Base-by-base conservation (phyloP, 2,329 filamentous ascomycete species). In the Trichocomaceae sp. region DNA sequence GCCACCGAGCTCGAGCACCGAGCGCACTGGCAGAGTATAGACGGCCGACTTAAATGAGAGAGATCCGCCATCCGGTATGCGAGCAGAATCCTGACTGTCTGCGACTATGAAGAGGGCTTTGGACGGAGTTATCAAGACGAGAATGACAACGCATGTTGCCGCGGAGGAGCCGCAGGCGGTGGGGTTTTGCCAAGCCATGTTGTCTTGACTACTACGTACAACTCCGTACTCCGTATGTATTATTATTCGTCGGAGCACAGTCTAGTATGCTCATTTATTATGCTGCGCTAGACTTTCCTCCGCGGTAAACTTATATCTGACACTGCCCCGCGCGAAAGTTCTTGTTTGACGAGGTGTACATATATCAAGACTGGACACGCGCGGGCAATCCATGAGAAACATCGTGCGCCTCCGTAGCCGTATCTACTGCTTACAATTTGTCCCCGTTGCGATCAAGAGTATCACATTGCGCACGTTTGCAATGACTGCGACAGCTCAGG, bases 1-100 rank as follows among this genome's bases (percentile, higher is more conserved):
- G 69, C 70, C 47, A 72, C 61, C 23, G 70, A 71, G 59, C 69
- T 72, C n/a, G 68, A 71, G 56, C 70, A 72, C 48, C 68, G 64
- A 22, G 62, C 62, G 53, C 70, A 72, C 58, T 71, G 69, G 50
- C 67, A 65, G 17, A 71, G 58, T n/a, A 72, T 66, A n/a, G 69
- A 67, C 8, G 70, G 69, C 23, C 69, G 64, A 31, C 66, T 66
- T 5, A 72, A 63, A 56, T 59, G 62, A 29, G 66, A 63, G n/a
- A 72, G 59, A 61, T 69, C 68, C 69, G 39, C 39, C 39, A 42
- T 42, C 39, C 39, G 19, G 2, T 10, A 29, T 10, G 26, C 26
- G 6, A 42, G 37, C 37, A 41, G 37, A 19, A 5, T 5, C 7
- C 35, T 9, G 39, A 22, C 19, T 22, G 6, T 42, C 39, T 42